Conservation (phyloP, 2,329 filamentous ascomycete genomes). For the Curvularia lunata region DNA sequence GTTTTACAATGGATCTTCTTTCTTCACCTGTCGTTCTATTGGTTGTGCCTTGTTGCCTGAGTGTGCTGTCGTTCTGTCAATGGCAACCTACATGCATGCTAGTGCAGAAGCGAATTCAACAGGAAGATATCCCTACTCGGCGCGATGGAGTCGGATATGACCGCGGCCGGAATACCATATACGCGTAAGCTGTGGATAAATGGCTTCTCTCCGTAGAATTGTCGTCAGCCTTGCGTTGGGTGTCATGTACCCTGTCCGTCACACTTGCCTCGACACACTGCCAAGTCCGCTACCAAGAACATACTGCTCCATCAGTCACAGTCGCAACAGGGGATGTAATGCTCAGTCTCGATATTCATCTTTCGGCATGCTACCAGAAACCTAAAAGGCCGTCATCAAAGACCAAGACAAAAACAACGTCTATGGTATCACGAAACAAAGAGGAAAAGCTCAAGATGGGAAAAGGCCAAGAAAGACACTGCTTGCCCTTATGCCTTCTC, state of each 20-base stretch:
- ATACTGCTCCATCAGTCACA: background rate
- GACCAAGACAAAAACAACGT: slow-evolving; percentile 19
- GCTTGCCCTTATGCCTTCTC: slow-evolving; percentile 28
- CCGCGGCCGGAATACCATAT: background rate
- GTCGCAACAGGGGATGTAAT: background rate
- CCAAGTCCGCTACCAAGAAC: background rate
- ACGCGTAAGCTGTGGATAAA: background rate
- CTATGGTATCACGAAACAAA: slow-evolving; percentile 40
- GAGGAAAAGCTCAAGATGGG: slow-evolving; percentile 12
- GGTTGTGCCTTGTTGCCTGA: background rate
- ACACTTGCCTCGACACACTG: background rate
- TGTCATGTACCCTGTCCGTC: background rate
- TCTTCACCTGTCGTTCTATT: background rate
- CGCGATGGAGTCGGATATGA: background rate
- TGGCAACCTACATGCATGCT: background rate
- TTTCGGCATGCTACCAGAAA: background rate
- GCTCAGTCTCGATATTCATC: background rate
- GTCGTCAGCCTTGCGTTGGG: background rate
- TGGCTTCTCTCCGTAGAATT: background rate
- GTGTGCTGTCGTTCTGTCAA: background rate
- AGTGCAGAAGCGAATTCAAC: background rate
- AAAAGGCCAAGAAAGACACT: background rate
- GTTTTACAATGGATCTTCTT: background rate
- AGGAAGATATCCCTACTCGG: background rate
- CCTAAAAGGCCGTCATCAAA: background rate